Percentiles rank a stretch among this genome's conserved stretches.
Conservation (phyloP, 345 rosid genomes). For the Pistacia atlantica region DNA sequence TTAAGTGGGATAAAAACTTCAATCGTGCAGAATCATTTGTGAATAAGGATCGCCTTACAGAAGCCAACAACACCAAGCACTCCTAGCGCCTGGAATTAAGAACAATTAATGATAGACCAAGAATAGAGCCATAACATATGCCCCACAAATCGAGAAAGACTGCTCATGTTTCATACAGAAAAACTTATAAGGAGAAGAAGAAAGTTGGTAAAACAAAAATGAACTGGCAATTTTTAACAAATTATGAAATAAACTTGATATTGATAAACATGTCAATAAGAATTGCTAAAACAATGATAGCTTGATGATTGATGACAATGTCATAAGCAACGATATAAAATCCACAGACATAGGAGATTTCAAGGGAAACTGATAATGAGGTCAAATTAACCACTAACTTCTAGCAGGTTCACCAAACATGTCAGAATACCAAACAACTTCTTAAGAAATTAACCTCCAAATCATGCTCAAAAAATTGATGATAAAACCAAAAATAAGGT, state of each 20-base stretch:
- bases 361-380: background rate
- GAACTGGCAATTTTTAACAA: background rate
- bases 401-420: background rate
- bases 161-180: background rate
- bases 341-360: background rate
- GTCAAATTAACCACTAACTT: background rate
- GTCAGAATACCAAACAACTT: background rate
- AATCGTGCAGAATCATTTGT: constrained; percentile 37
- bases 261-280: background rate
- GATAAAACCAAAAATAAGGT: background rate
- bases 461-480: background rate
- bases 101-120: background rate
- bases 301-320: too few species aligned
- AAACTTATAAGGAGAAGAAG: background rate
- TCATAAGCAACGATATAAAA: background rate
- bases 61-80: constrained; percentile 41
- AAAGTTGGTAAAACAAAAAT: background rate
- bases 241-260: background rate
- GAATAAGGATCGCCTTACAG: constrained; percentile 37
- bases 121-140: background rate
- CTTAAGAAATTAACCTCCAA: background rate
- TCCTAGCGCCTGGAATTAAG: constrained; percentile 35
- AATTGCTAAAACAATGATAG: background rate
- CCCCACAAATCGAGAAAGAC: background rate
- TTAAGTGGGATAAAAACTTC: constrained; percentile 37